Base-by-base conservation (phyloP, 176 grass and related monocot genomes). In the Saccharum officinarum region DNA sequence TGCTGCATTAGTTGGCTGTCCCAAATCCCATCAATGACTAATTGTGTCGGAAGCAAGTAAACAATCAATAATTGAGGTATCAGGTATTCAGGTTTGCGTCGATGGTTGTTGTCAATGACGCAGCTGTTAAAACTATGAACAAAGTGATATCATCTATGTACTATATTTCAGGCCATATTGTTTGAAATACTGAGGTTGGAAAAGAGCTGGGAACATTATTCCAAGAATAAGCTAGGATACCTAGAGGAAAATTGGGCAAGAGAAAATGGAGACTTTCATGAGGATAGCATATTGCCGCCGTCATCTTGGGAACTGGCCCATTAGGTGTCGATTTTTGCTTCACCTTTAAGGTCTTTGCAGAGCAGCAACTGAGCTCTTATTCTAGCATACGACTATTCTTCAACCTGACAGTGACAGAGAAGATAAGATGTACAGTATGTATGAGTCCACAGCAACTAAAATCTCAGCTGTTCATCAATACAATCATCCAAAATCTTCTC, bases 1-100 rank as follows among this genome's bases (percentile, higher is more conserved):
- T 65, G 18, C 26, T 75, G 16, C 41, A 44, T 6, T 36, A 9
- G 17, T 47, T 34, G 13, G 69, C 76, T 79, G 40, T 61, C 75
- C 59, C 20, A 18, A 79, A 71, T 33, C 40, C 75, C 84, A 71
- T 71, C 75, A 60, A 3, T 37, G 50, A 79, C 75, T 71, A 77
- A 28, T 49, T 26, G 9, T 79, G 75, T 79, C 75, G 28, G 75
- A 71, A 47, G 28, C 22, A 47, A 61, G 12, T 23, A 63, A 17
- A 37, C 71, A 73, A 79, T n/a, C n/a, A 62, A 23, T 47, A 37
- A 36, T 72, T 57, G 75, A 34, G 7, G 6, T 14, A 47, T 49
- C 6, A 55, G 52, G n/a, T 28, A 26, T 26, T 63, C 22, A 38
- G 55, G 84, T 63, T 70, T 72, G 59, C 8, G 18, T 18, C 44